Evolutionary conservation across 345 rosid genomes (phyloP), one percentile per base, ranked within the genome.

Genomic region (Ricinus communis): DNA sequence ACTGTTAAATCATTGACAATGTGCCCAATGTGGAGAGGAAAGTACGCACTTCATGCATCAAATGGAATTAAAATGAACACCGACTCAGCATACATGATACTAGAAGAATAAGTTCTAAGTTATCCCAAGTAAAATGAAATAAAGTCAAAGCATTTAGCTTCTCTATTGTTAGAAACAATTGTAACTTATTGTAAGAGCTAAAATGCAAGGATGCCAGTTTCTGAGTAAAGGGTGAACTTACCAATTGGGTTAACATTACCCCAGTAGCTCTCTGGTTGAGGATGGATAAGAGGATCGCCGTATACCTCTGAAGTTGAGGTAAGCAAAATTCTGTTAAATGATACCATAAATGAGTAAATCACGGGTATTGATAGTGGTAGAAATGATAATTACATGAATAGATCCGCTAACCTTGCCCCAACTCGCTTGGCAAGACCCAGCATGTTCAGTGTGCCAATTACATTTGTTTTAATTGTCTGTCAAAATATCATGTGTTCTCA

Each of bases 181-280:
- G 5, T 53, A 27, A 25, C 14, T 25, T 24, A 28, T 25, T 58
- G 8, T n/a, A 46, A 12, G 47, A 69, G 24, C 38, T n/a, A 45
- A 47, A 52, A 36, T 3, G 31, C 14, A 27, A 50, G 49, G 36
- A 55, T 41, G 40, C 30, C 10, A 25, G 45, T n/a, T n/a, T 27
- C 31, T 11, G 47, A 36, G 14, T 9, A 11, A 58, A 28, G 33
- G 52, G 71, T 3, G 18, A 41, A 79, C 82, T 24, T 83, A 88
- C 99, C 99, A 60, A 92, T 89, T 65, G 99, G 98, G 77, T 95
- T 95, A 58, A 93, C 98, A 75, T 90, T 95, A 22, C 97, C 99
- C 99, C 99, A 95, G 65, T 90, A 95, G 78, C 77, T 88, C 88
- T 95, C 99, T 0, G 93, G 92, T 58, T 93, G 99, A 45, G 98